Conservation (phyloP, 139 green algal genomes). For the Monoraphidium neglectum region DNA sequence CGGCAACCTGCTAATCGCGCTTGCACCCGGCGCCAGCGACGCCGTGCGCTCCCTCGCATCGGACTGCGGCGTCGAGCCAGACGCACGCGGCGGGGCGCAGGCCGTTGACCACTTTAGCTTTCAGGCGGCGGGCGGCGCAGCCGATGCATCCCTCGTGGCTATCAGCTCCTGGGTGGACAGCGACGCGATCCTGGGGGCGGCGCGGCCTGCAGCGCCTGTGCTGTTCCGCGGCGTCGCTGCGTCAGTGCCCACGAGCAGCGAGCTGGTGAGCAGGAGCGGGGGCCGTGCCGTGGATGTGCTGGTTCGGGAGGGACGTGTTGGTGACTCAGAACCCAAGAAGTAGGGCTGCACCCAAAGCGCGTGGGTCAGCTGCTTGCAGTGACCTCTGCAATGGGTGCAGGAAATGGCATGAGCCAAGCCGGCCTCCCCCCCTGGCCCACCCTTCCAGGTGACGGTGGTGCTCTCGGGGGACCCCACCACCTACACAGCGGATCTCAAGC, state of each 20-base stretch:
- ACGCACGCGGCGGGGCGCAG: constrained; percentile 47
- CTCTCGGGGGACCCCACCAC: constrained; percentile 39
- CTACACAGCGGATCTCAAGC: constrained; percentile 50
- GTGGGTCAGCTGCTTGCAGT: no score
- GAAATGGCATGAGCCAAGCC: not conserved
- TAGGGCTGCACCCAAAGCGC: no score
- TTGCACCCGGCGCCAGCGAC: constrained; percentile 2
- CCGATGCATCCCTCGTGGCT: constrained; percentile 41
- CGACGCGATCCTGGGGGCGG: constrained; percentile 21
- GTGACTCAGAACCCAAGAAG: no score
- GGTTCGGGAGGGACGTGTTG: no score
- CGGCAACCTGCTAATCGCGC: constrained; percentile 76
- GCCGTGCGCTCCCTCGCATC: constrained; percentile 47
- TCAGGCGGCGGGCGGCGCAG: constrained; percentile 14
- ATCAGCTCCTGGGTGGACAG: constrained; percentile 13
- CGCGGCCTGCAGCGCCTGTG: constrained; percentile 46
- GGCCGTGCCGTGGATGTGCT: not conserved
- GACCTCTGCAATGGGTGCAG: no score
- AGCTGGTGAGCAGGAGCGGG: constrained; percentile 52
- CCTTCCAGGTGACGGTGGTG: constrained; percentile 46
- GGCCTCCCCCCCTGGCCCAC: not conserved
- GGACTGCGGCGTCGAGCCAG: constrained; percentile 79
- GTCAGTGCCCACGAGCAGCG: constrained; percentile 57
- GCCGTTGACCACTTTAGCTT: constrained; percentile 52
- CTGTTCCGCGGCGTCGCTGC: constrained; percentile 68